Evolutionary conservation across 306 rosid genomes (phyloP).

Genomic region (Macrotyloma uniflorum): DNA sequence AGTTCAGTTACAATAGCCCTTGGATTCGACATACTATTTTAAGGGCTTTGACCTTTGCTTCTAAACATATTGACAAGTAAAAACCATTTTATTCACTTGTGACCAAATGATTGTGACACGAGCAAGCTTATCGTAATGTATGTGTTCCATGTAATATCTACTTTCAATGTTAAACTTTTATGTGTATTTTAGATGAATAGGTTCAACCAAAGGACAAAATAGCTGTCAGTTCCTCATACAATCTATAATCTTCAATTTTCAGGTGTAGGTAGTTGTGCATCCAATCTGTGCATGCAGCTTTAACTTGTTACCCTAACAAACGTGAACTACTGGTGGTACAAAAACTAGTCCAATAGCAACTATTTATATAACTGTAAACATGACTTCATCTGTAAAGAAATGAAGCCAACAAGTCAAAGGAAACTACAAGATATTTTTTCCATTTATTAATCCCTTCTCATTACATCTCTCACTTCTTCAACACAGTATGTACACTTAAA

Average conservation of each 20-base stretch:
- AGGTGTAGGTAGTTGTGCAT: constrained; percentile 25
- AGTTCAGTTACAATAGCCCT: not conserved
- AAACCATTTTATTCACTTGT: not conserved
- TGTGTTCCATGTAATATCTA: not conserved
- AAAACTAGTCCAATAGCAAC: constrained; percentile 13
- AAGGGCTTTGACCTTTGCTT: not conserved
- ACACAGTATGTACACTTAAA: not conserved
- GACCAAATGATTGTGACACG: not conserved
- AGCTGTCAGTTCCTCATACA: not conserved
- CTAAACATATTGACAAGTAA: not conserved
- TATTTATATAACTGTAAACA: not conserved
- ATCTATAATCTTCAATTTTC: constrained; percentile 27
- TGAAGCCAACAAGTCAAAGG: constrained; percentile 29
- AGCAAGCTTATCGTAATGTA: not conserved
- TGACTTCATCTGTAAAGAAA: constrained; percentile 12
- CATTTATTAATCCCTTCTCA: not conserved
- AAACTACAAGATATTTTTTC: not conserved
- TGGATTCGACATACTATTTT: not conserved
- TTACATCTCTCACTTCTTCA: not conserved
- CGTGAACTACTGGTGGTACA: not conserved
- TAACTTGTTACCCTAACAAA: constrained; percentile 35
- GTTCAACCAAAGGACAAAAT: constrained; percentile 1
- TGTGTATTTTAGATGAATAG: no score
- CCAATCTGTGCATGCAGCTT: constrained; percentile 12
- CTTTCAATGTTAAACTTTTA: no score